Conservation (phyloP, 2,329 filamentous ascomycete genomes). For the Talaromyces sp. region DNA sequence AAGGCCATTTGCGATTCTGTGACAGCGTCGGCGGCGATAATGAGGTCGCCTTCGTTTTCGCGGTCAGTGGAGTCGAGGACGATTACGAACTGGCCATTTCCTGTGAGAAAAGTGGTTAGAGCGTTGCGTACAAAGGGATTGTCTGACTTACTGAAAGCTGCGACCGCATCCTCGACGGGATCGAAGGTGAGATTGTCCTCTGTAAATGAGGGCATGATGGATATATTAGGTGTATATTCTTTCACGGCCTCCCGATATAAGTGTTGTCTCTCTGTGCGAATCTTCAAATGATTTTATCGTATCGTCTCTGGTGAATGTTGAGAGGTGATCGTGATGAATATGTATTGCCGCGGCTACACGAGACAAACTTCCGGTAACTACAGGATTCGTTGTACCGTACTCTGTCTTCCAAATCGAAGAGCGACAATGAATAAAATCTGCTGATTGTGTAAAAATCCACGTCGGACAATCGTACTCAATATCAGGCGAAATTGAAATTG, state of each 20-base stretch:
- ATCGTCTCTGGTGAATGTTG: not conserved
- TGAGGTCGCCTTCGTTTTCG: slow-evolving; percentile 97
- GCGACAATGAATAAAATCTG: not conserved
- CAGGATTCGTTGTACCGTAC: not conserved
- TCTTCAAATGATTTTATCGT: not conserved
- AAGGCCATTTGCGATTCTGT: slow-evolving; percentile 93
- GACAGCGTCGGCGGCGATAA: slow-evolving; percentile 82
- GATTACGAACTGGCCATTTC: slow-evolving; percentile 85
- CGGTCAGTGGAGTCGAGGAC: slow-evolving; percentile 89
- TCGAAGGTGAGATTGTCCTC: slow-evolving; percentile 37
- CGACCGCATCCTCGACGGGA: slow-evolving; percentile 42
- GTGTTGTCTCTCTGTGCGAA: too few relatives aligned
- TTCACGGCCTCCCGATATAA: too few relatives aligned
- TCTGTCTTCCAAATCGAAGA: not conserved
- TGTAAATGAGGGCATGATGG: slow-evolving; percentile 20
- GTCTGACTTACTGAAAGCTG: slow-evolving; percentile 39
- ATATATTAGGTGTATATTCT: not conserved
- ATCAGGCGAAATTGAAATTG: not conserved
- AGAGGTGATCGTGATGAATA: not conserved
- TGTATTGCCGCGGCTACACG: not conserved
- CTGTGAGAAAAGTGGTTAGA: slow-evolving; percentile 38
- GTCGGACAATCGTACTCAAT: not conserved
- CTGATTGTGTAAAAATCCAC: not conserved
- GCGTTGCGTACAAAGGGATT: not conserved
- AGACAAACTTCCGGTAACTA: not conserved